phyloP scores from a whole-genome alignment of 2,329 filamentous ascomycete species.

The Fusarium virguliforme region DNA sequence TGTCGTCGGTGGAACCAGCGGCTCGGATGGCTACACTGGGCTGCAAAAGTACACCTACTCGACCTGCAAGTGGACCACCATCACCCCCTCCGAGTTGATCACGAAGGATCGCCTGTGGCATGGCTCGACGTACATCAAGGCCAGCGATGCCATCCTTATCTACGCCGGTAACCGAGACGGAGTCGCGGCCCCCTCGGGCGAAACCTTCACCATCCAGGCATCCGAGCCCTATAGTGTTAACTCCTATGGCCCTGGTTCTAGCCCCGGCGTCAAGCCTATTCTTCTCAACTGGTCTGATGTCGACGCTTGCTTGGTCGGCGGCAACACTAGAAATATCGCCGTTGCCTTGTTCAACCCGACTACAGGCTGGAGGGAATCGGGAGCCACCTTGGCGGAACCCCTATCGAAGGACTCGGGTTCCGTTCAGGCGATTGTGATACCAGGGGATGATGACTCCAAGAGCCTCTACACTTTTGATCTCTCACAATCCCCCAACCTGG shows the following conservation, averaged over 20 bases:
- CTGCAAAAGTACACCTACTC: constrained; percentile 78
- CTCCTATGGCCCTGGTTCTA: constrained; percentile 71
- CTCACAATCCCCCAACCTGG: constrained; percentile 79
- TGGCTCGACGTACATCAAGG: constrained; percentile 81
- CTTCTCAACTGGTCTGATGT: constrained; percentile 82
- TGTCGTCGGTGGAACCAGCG: constrained; percentile 81
- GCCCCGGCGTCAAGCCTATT: constrained; percentile 76
- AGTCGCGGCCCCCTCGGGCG: constrained; percentile 71
- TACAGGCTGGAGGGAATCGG: constrained; percentile 77
- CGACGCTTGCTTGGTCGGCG: constrained; percentile 82
- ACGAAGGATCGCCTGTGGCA: constrained; percentile 82
- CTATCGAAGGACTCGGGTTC: constrained; percentile 60
- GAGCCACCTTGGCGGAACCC: constrained; percentile 73
- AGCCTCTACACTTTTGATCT: constrained; percentile 85
- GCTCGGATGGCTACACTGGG: constrained; percentile 75
- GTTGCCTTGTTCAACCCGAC: constrained; percentile 80
- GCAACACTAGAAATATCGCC: constrained; percentile 72
- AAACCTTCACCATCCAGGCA: constrained; percentile 83
- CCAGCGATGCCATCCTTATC: constrained; percentile 80
- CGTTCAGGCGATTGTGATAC: constrained; percentile 76
- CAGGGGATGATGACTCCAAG: constrained; percentile 82
- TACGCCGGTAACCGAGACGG: constrained; percentile 83
- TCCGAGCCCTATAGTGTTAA: constrained; percentile 75
- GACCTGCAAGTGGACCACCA: constrained; percentile 67
- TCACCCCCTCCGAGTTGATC: constrained; percentile 64